These are phyloP conservation scores for Auricularia sp. DNA, from an alignment of 768 basidiomycete species.

Conservation along the genomic window DNA sequence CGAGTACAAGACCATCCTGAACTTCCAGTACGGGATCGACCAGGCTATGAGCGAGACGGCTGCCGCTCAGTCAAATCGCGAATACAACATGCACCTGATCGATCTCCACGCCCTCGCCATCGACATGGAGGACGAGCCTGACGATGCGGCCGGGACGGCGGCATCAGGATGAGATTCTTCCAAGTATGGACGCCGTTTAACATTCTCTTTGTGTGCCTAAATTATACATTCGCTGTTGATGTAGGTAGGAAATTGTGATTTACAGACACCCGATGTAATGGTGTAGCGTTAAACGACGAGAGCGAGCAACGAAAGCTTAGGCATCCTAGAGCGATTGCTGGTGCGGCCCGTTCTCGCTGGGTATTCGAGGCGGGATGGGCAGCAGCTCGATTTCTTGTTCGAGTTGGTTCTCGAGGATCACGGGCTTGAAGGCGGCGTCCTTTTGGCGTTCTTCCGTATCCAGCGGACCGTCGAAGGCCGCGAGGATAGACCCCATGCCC, in stretches of 20 bases:
- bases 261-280: too few species aligned
- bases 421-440: background rate
- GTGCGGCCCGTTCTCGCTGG: too few species aligned
- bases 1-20: constrained; percentile 86
- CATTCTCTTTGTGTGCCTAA: background rate
- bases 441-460: background rate
- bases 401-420: too few species aligned
- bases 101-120: constrained; percentile 55
- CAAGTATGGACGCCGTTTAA: background rate
- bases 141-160: background rate
- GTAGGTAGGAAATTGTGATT: background rate
- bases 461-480: background rate
- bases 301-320: too few species aligned
- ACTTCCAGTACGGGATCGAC: constrained; percentile 80
- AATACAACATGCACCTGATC: constrained; percentile 82
- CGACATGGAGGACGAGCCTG: constrained; percentile 5
- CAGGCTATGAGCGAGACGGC: constrained; percentile 43
- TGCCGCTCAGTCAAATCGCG: constrained; percentile 45
- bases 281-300: too few species aligned
- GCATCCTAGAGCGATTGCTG: too few species aligned
- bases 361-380: too few species aligned
- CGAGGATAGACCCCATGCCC: background rate
- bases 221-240: constrained; percentile 3
- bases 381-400: too few species aligned
- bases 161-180: background rate